Evolutionary conservation across 257 asterid genomes (phyloP).

Genomic region (Rehmannia glutinosa): DNA sequence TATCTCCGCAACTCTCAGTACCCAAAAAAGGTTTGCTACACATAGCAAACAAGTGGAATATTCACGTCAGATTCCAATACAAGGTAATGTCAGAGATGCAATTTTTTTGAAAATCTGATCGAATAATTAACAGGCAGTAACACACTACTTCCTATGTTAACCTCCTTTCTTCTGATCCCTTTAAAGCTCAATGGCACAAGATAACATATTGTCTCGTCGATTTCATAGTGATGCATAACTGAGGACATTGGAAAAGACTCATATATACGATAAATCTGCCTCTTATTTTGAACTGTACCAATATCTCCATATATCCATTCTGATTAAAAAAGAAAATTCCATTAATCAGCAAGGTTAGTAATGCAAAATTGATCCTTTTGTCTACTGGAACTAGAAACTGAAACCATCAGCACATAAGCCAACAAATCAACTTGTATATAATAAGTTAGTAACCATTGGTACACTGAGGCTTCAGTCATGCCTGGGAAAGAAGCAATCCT

Average conservation of each 20-base stretch:
- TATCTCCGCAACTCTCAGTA: neutral
- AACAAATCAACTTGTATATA: neutral
- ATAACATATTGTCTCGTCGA: neutral
- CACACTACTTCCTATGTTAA: neutral
- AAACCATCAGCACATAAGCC: neutral
- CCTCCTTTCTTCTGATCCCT: neutral
- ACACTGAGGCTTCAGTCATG: neutral
- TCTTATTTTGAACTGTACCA: neutral
- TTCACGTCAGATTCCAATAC: neutral
- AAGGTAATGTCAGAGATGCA: neutral
- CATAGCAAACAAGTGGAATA: neutral
- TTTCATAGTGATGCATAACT: neutral
- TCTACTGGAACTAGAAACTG: neutral
- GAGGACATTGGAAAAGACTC: neutral
- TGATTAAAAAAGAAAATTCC: neutral
- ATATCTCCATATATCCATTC: neutral
- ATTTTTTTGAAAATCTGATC: neutral
- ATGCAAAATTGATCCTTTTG: neutral
- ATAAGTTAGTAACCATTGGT: neutral
- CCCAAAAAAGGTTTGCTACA: neutral
- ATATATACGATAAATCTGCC: neutral
- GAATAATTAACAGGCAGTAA: neutral
- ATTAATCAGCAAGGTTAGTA: neutral
- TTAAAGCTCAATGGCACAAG: neutral
- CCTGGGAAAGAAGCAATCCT: neutral